Percentiles rank a stretch among this genome's conserved stretches.
Evolutionary conservation across 805 yeast genomes (phyloP).

Genomic region (Saccharomycopsis sp.): DNA sequence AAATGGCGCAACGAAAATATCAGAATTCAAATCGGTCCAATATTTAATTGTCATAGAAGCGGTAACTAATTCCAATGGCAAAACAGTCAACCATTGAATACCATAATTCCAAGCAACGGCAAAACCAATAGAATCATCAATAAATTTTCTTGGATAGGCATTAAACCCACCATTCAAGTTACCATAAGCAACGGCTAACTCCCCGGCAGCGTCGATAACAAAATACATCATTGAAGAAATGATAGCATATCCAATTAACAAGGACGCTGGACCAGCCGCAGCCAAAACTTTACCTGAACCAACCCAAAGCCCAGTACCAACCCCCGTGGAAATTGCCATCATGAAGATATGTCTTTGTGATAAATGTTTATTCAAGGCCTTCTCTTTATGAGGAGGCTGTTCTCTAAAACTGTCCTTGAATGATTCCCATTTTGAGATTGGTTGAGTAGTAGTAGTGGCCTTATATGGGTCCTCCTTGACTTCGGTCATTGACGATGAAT

Average conservation of each 20-base stretch:
- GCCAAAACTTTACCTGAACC: slow-evolving; percentile 46
- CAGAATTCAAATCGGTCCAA: slow-evolving; percentile 32
- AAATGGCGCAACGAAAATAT: slow-evolving; percentile 26
- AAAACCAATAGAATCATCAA: slow-evolving; percentile 55
- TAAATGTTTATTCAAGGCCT: background rate
- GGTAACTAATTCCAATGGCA: slow-evolving; percentile 51
- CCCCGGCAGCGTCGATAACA: slow-evolving; percentile 58
- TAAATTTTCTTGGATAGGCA: slow-evolving; percentile 29
- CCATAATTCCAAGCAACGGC: slow-evolving; percentile 56
- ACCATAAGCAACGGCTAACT: slow-evolving; percentile 38
- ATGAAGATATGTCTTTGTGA: slow-evolving; percentile 44
- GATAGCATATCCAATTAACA: slow-evolving; percentile 49
- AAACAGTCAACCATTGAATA: slow-evolving; percentile 46
- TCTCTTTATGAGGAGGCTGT: background rate
- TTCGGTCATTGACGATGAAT: no score
- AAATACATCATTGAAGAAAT: slow-evolving; percentile 52
- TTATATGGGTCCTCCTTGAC: no score
- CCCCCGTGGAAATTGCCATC: slow-evolving; percentile 80
- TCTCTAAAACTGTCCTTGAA: background rate
- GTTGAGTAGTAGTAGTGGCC: no score
- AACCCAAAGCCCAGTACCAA: slow-evolving; percentile 68
- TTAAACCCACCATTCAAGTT: slow-evolving; percentile 36
- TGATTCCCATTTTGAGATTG: background rate
- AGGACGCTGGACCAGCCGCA: slow-evolving; percentile 40
- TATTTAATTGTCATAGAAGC: slow-evolving; percentile 45